Base-by-base conservation (phyloP, 2,329 filamentous ascomycete genomes). In the Cytospora chrysosperma region DNA sequence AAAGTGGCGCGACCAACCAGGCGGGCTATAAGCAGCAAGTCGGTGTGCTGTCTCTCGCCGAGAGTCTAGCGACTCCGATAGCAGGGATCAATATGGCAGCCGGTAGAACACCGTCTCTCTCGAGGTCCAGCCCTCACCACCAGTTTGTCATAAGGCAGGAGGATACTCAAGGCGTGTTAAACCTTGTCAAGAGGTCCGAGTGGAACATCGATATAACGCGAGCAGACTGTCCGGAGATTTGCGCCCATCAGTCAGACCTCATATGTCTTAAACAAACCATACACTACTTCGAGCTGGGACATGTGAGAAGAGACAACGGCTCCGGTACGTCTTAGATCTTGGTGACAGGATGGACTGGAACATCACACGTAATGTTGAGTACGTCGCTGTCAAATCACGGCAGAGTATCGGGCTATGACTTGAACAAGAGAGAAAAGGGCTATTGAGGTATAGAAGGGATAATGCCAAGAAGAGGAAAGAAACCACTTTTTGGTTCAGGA, bases 101-200 rank as follows among this genome's bases (percentile, higher is more conserved):
- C 74, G 74, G 8, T 79, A 77, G 77, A 78, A 79, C 49, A 74
- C 77, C n/a, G 75, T 30, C 4, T 30, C 28, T 78, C 27, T 77
- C 75, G 71, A 58, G 76, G 78, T 30, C 62, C 72, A 1, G 70
- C 70, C 7, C 70, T 78, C 37, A 72, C 72, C 32, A 73, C 79
- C 30, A 68, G 68, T 8, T 68, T 78, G 9, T n/a, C n/a, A 74
- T 73, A 10, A 72, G 75, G 63, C 71, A 72, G 28, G 72, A 72
- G 51, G 69, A 65, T 47, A 69, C 65, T 0, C 72, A 76, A 62
- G 73, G 74, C 61, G 70, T 67, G 1, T 67, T 73, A 3, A 70
- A 64, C 26, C 53, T 74, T 63, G 68, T 72, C 3, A 63, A 70
- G 27, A 72, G 72, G 9, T 34, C 70, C 72, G 9, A 72, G 71